Percentiles rank a stretch among this genome's conserved stretches.
Conservation (phyloP, 2,329 filamentous ascomycete species). For the Colletotrichum noveboracense region DNA sequence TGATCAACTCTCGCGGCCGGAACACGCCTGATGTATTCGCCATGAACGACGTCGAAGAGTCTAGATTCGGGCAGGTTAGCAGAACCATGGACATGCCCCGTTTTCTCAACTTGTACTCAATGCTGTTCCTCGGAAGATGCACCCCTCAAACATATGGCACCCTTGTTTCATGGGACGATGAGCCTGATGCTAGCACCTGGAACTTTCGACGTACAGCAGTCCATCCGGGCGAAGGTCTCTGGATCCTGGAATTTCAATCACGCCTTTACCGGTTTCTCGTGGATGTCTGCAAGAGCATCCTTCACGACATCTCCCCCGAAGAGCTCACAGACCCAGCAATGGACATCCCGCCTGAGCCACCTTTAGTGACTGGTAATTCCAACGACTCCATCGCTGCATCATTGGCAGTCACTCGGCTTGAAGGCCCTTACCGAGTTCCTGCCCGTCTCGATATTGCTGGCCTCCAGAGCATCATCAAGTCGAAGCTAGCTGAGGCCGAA, state of each 20-base stretch:
- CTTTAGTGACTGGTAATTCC: conserved; percentile 31
- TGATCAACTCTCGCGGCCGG: conserved; percentile 58
- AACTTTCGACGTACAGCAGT: conserved; percentile 20
- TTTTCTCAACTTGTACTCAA: conserved; percentile 35
- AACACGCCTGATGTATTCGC: conserved; percentile 53
- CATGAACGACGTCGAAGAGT: conserved; percentile 42
- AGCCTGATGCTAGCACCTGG: conserved; percentile 42
- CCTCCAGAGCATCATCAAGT: conserved; percentile 48
- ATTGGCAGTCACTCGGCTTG: conserved; percentile 44
- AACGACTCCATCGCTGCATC: conserved; percentile 36
- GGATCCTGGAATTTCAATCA: conserved; percentile 57
- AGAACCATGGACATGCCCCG: conserved; percentile 26
- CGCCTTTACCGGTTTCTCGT: conserved; percentile 53
- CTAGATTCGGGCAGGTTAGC: conserved; percentile 32
- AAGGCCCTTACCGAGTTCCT: conserved; percentile 59
- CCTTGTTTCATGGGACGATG: conserved; percentile 35
- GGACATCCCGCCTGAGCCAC: conserved; percentile 43
- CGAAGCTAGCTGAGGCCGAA: conserved; percentile 45
- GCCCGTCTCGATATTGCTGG: conserved; percentile 48
- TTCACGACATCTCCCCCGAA: conserved; percentile 53
- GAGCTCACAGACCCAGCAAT: conserved; percentile 31
- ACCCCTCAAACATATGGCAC: conserved; percentile 38
- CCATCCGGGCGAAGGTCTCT: conserved; percentile 50
- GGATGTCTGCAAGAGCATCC: conserved; percentile 47
- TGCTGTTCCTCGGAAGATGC: conserved; percentile 37